Evolutionary conservation across 78 protist genomes (phyloP).

Genomic region (Ministeria vibrans): DNA sequence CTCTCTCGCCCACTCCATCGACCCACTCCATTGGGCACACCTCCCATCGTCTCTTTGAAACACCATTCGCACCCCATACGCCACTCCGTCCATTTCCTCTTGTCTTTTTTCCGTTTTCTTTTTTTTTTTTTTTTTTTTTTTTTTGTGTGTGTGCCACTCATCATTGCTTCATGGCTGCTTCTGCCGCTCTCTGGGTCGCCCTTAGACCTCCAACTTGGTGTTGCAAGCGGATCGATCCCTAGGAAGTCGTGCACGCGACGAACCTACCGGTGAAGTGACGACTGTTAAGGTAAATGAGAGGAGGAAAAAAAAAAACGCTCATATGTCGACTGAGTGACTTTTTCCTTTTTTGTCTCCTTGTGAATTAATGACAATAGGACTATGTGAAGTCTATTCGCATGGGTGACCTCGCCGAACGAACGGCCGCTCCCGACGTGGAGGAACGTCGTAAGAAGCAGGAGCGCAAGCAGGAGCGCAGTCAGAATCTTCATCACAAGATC

Average conservation of each 20-base stretch:
- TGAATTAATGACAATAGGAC: neutral
- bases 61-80: too few species aligned
- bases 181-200: neutral
- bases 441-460: neutral
- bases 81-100: too few species aligned
- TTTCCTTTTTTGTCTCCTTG: neutral
- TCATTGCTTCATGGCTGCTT: neutral
- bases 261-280: conserved; percentile 36
- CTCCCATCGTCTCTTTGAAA: too few species aligned
- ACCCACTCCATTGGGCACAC: too few species aligned
- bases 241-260: conserved; percentile 13
- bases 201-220: conserved; percentile 24
- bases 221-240: conserved; percentile 32
- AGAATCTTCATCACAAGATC: neutral
- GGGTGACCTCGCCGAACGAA: neutral
- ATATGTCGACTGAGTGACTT: neutral
- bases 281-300: too few species aligned
- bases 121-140: neutral
- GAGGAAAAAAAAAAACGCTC: too few species aligned
- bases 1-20: too few species aligned
- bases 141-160: neutral
- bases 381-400: neutral
- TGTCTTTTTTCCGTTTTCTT: too few species aligned
- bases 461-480: neutral
- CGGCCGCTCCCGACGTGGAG: neutral